Evolutionary conservation across 495 filamentous ascomycete genomes (phyloP).

Genomic region (Xylaria nigripes): DNA sequence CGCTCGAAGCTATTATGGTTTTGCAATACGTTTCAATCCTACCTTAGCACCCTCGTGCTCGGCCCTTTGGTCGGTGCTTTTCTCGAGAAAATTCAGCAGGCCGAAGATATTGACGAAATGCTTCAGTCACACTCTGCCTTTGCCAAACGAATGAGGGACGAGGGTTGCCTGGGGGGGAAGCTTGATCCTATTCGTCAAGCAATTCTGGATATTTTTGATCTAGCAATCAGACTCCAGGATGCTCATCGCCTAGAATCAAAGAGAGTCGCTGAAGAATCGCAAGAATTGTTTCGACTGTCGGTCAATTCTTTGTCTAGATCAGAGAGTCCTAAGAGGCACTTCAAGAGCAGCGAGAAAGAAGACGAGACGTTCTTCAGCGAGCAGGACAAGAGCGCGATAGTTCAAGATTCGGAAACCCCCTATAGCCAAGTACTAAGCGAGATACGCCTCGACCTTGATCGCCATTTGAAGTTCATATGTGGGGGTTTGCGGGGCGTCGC

Average conservation of each 20-base stretch:
- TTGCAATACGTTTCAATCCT: conserved; percentile 60
- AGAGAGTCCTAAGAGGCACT: conserved; percentile 18
- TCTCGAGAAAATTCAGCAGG: conserved; percentile 41
- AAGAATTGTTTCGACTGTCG: conserved; percentile 30
- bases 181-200: conserved; percentile 56
- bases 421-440: conserved; percentile 35
- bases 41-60: conserved; percentile 66
- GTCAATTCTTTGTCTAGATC: conserved; percentile 19
- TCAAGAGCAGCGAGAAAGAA: conserved; percentile 33
- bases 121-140: conserved; percentile 58
- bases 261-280: conserved; percentile 31
- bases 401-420: conserved; percentile 27
- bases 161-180: conserved; percentile 57
- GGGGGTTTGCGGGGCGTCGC: conserved; percentile 49
- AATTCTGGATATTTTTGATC: conserved; percentile 56
- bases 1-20: conserved; percentile 77
- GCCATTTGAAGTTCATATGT: conserved; percentile 45
- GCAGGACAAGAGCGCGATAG: conserved; percentile 19
- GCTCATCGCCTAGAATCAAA: conserved; percentile 34
- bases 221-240: conserved; percentile 44
- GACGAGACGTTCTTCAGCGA: conserved; percentile 28
- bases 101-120: conserved; percentile 78
- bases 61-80: conserved; percentile 48
- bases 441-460: conserved; percentile 41
- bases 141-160: conserved; percentile 50